Base-by-base conservation (phyloP, 108 stramenopile genomes). In the Cyclotella sp. region DNA sequence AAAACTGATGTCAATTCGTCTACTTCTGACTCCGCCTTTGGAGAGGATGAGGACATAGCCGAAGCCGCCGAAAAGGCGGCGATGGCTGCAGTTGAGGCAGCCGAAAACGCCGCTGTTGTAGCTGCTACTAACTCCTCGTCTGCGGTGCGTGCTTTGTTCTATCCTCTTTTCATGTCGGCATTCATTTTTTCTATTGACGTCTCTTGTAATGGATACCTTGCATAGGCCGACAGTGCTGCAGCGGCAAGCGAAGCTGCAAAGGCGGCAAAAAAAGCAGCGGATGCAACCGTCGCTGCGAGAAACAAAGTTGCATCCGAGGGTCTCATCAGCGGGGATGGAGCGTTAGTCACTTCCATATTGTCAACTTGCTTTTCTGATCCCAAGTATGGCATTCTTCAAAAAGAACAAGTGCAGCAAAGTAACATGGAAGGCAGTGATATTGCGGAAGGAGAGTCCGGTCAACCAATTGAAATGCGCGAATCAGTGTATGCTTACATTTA, bases 291-390 rank as follows among this genome's bases (percentile, higher is more conserved):
- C 18, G 74, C 78, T 16, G 77, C 83, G n/a, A 76, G 75, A 53
- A 77, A 83, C 15, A 83, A 83, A 44, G 82, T 84, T 19, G 77
- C 84, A 18, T 76, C 87, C 34, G 84, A 86, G 68, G 82, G 78
- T 57, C 28, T 95, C 11, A 70, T 93, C 43, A 89, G 90, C 58
- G 94, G 91, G 28, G 90, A 91, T 83, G 94, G 94, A 46, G 61
- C 45, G 34, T 58, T 77, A 18, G 89, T 92, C 84, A 85, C 85
- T 60, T 79, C 81, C 14, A 76, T 90, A 16, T 52, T 91, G 30
- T 73, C 86, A 0, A 63, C 54, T 30, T 95, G 94, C 63, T 86
- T 92, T 39, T 77, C 84, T 15, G 86, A 95, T 79, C 88, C 90
- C 30, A 82, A 82, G 70, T 95, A 89, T 76, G 87, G 79, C 13